Percentiles rank a stretch among this genome's conserved stretches.
These are phyloP conservation scores for Trypanosomatidae sp. DNA, from an alignment of 208 protist species.

Conservation along the genomic window DNA sequence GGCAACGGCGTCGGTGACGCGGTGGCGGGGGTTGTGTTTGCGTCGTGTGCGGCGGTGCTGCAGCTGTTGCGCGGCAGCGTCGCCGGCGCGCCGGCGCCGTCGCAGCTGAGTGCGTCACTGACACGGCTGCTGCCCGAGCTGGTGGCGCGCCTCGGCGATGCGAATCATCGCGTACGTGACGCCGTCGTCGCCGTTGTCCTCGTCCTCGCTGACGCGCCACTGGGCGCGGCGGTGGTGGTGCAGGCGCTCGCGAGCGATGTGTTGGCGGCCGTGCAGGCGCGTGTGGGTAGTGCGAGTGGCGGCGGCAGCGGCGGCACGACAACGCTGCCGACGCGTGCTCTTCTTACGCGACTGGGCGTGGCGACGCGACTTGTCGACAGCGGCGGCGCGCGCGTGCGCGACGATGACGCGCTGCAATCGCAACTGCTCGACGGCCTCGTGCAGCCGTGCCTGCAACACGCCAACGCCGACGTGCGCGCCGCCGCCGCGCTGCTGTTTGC, in stretches of 20 bases:
- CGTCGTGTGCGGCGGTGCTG: conserved; percentile 46
- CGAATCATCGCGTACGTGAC: conserved; percentile 61
- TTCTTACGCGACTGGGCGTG: no score
- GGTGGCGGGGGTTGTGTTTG: conserved; percentile 48
- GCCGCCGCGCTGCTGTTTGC: conserved; percentile 54
- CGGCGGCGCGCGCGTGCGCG: no score
- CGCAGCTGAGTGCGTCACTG: conserved; percentile 9
- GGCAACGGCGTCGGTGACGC: conserved; percentile 54
- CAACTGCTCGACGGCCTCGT: conserved; percentile 38
- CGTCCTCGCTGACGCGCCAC: conserved; percentile 22
- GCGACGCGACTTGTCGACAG: no score
- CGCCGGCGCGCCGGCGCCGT: conserved; percentile 8
- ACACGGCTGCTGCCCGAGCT: conserved; percentile 25
- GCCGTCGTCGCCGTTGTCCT: conserved; percentile 31
- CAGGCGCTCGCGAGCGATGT: no score
- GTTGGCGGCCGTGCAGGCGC: no score
- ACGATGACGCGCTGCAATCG: no score
- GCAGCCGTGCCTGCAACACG: conserved; percentile 52
- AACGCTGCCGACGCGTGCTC: no score
- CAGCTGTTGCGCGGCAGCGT: conserved; percentile 30
- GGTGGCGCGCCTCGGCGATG: conserved; percentile 54
- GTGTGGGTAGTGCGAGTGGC: no score
- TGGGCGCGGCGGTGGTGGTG: no score
- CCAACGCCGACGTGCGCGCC: conserved; percentile 68
- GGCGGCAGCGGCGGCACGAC: no score